Evolutionary conservation across 2,329 filamentous ascomycete species (phyloP), one percentile per base, ranked within the genome.

Genomic region (Hypoxylon sp.): DNA sequence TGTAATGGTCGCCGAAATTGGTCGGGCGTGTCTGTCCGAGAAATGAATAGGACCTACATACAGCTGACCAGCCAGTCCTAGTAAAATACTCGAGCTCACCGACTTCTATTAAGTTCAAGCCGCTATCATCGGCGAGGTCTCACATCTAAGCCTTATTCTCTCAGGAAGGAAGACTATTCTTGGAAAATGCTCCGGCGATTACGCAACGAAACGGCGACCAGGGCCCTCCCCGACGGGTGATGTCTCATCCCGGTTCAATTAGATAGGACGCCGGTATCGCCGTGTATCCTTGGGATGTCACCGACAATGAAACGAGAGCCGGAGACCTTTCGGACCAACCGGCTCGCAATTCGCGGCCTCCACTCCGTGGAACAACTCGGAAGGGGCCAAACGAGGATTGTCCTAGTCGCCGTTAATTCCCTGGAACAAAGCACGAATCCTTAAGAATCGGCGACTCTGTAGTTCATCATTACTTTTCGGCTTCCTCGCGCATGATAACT

Each of bases 21-120:
- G 16, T 34, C 12, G 25, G 25, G 19, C 12, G 16, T 6, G 11
- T 32, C 21, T 6, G 19, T 19, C 7, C 5, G n/a, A 47, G 6
- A 21, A 34, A 9, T 5, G 4, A 23, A 32, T 54, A 6, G 37
- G 14, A 41, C 12, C n/a, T 32, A 45, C 8, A 32, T 45, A 27
- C 9, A 9, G 7, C 19, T 27, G n/a, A 19, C 25, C 25, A 25
- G 3, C 23, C 2, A 23, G 11, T 46, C 21, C 27, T 21, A 8
- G 11, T 29, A 34, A 55, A 41, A 8, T 65, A 39, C 25, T 57
- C 57, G 62, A 61, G n/a, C 52, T 61, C 62, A 65, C 62, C 57
- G 57, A 41, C 48, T 43, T 48, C 39, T 47, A 27, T 34, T 37
- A 8, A 25, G 19, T 27, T 2, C 12, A 51, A n/a, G 37, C 16